Conservation (phyloP, 2,329 filamentous ascomycete species). For the Aspergillus novoparasiticus region DNA sequence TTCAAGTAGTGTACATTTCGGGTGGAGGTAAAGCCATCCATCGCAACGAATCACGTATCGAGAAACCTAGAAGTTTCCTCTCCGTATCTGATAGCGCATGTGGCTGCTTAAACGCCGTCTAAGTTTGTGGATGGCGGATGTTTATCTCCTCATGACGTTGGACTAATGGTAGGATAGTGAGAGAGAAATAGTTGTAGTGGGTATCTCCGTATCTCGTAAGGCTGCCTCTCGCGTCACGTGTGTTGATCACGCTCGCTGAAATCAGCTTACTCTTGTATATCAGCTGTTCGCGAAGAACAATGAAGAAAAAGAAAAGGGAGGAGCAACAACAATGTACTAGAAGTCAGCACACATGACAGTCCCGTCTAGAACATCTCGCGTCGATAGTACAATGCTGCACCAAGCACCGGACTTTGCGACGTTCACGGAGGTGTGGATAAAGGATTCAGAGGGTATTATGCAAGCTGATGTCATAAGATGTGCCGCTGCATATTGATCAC, state of each 20-base stretch:
- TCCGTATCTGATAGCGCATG: background rate
- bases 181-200: background rate
- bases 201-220: background rate
- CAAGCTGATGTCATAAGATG: constrained; percentile 24
- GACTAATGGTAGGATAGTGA: background rate
- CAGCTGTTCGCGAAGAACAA: no score
- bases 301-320: no score
- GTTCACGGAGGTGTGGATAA: background rate
- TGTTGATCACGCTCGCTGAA: background rate
- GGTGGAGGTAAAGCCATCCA: background rate
- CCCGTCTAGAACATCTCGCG: no score
- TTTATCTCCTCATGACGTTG: background rate
- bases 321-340: no score
- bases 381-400: no score
- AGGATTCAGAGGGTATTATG: constrained; percentile 9
- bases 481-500: constrained; percentile 6
- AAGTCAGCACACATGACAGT: no score
- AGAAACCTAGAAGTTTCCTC: background rate
- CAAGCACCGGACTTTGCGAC: background rate
- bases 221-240: background rate
- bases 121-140: background rate
- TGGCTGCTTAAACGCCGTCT: background rate
- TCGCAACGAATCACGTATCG: background rate
- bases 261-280: background rate
- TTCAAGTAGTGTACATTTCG: background rate